phyloP scores from a whole-genome alignment of 163 green algal genomes.

The Scenedesmus sp. region DNA sequence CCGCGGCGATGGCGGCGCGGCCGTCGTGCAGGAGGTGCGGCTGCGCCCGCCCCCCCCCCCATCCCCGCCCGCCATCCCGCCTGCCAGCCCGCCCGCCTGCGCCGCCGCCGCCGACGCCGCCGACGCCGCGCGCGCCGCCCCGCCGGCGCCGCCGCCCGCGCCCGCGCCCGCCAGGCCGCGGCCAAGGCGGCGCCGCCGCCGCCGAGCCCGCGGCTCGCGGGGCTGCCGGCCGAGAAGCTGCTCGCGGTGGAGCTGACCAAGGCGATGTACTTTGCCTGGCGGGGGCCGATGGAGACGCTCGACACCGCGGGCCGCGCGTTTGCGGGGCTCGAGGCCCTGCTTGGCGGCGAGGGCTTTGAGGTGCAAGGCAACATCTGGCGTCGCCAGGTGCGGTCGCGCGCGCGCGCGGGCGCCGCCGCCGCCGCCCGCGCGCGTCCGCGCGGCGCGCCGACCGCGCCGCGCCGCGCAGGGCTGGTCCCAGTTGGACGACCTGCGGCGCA shows the following conservation, averaged over 20 bases:
- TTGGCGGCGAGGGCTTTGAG: conserved; percentile 77
- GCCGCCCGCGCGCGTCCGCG: no score
- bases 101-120: not conserved
- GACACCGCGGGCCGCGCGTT: conserved; percentile 77
- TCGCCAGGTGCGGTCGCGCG: conserved; percentile 32
- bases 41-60: not conserved
- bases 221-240: conserved; percentile 54
- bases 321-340: conserved; percentile 82
- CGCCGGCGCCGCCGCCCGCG: no score
- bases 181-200: not conserved
- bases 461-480: conserved; percentile 77
- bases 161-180: not conserved
- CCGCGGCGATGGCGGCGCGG: not conserved
- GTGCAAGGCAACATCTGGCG: conserved; percentile 63
- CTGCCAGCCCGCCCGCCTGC: not conserved
- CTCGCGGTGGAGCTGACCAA: conserved; percentile 69
- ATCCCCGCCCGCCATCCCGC: not conserved
- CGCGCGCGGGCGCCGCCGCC: no score
- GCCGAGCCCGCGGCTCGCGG: not conserved
- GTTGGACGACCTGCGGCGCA: conserved; percentile 78
- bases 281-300: conserved; percentile 71
- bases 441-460: no score
- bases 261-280: conserved; percentile 70
- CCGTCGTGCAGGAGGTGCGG: conserved; percentile 1
- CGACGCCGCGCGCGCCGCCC: no score